Base-by-base conservation (phyloP, 1,284 basidiomycete genomes). In the Boletus holoroseus region DNA sequence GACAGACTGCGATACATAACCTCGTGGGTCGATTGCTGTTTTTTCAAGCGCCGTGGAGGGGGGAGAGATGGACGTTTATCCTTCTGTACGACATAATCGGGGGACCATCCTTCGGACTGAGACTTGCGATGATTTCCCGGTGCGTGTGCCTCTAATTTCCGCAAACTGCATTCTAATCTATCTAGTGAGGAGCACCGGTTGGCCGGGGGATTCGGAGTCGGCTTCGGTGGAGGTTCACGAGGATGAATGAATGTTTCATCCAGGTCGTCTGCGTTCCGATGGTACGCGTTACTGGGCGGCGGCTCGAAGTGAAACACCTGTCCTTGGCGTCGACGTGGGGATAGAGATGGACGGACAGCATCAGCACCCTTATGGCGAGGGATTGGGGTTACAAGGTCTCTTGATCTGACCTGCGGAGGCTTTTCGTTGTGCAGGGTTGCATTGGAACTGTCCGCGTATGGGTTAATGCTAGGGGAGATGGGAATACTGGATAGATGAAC, bases 161-260 rank as follows among this genome's bases (percentile, higher is more conserved):
- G 40, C 40, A 69, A 41, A 44, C 64, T 68, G 35, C 13, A 44
- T 45, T 68, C 65, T 34, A 69, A 45, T 47, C 63, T 66, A 20
- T 66, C 61, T 15, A 66, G 53, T 11, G 68, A 69, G n/a, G 68
- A 68, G 39, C 50, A 56, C 9, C 62, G 56, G 48, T 56, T 53
- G 40, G 47, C 31, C 0, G 45, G 13, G 20, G 48, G 18, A 27
- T n/a, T 34, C 12, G 22, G 22, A 24, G 48, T 31, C 15, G 66
- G 66, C 34, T 45, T 54, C 3, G 62, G 62, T 22, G 58, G 60
- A 47, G 54, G 61, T 27, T 55, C 41, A 34, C 53, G 63, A 20
- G 54, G 63, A 41, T 47, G 46, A 34, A 35, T 3, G 46, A 56
- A 64, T 13, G 54, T 47, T 34, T 54, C 49, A 20, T 56, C 47